Base-by-base conservation (phyloP, 768 basidiomycete species). In the Terana coerulea region DNA sequence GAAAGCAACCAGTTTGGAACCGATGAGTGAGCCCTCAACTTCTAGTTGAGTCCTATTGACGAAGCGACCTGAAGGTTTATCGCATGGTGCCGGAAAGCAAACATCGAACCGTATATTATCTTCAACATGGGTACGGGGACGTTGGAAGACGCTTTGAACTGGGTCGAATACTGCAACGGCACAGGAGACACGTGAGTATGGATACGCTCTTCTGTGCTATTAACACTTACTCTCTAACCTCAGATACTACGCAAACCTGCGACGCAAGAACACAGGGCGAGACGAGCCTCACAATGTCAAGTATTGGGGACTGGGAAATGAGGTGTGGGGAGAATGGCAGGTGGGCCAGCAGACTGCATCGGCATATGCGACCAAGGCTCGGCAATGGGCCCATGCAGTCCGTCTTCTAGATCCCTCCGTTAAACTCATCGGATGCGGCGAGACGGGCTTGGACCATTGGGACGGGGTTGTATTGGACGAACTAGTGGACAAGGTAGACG, bases 101-200 rank as follows among this genome's bases (percentile, higher is more conserved):
- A 72, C 5, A 73, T 74, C 10, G 80, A 83, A 61, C 83, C 81
- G 1, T 83, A 74, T 60, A 75, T 84, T 41, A 79, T 80, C 55
- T 59, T 82, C 25, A 83, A 83, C 62, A 82, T 83, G 81, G 83
- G 81, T 4, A 82, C 80, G 0, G 81, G 83, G 3, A 81, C 79
- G 0, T 67, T 80, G 7, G 79, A 81, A 50, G 81, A 83, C 35
- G 81, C 81, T 0, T 64, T 84, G 21, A 75, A 72, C 6, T 82
- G 78, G 81, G 51, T 83, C 14, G 83, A 84, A 54, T 84, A 83
- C 62, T 83, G 81, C 61, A 83, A 83, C 53, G 76, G 79, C 0
- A 70, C 65, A 0, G 68, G 69, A 1, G 64, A 71, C 50, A 71
- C 72, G 61, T 60, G 15, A 41, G 61, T 49, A 17, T 41, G n/a